Evolutionary conservation across 306 rosid species (phyloP), one percentile per base, ranked within the genome.

Genomic region (Inga laurina): DNA sequence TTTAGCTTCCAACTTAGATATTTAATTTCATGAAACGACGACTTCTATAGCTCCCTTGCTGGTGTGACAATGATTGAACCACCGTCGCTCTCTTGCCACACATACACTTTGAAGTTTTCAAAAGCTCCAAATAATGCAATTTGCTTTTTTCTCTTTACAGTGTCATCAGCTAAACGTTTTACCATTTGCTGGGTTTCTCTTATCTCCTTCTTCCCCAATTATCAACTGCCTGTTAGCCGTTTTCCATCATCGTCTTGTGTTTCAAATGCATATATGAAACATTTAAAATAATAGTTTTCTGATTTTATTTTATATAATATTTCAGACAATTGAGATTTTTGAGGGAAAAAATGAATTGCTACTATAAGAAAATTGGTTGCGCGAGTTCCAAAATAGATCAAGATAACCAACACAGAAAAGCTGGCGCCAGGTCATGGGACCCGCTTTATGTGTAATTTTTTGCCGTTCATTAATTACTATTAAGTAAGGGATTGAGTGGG

Each of bases 401-500:
- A 57, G 22, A 59, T 59, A 59, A n/a, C 9, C 32, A n/a, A 3
- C 66, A 8, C 66, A n/a, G 10, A 59, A 22, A n/a, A 10, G 66
- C 2, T 10, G 34, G 66, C 66, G 34, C 66, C 66, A 59, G 24
- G 66, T 22, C 66, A n/a, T 59, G 66, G 66, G 66, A 10, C 30
- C 32, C 66, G 10, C 34, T 59, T 59, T 59, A 59, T 59, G 9
- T 22, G 77, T 46, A 66, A 76, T 14, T 49, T 19, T 76, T 15
- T 10, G 75, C 81, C 83, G 24, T 67, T 76, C 24, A 72, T 72
- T 82, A 72, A 77, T 77, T 72, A 65, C 74, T 72, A 62, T 75
- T 75, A 70, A 76, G 74, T 65, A 75, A 67, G 49, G 83, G 57
- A 82, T 72, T 76, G 69, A 56, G 34, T 82, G 52, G 74, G 72